These are phyloP conservation scores for Naganishia vaughanmartiniae DNA, from an alignment of 768 basidiomycete species.

Conservation along the genomic window DNA sequence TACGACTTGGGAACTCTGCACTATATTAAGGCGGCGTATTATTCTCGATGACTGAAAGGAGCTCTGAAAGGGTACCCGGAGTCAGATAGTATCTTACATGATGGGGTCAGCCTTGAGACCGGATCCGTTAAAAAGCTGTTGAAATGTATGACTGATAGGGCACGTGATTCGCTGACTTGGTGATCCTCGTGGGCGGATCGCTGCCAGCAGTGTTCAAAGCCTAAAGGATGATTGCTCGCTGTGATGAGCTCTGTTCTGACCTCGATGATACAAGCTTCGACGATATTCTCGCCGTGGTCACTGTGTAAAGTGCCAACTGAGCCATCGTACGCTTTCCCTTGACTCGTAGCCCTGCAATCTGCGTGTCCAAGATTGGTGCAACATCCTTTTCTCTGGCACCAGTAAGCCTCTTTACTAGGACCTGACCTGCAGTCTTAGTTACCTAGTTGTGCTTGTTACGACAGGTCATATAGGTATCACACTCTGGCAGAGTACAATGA, in stretches of 20 bases:
- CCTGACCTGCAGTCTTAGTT: not conserved
- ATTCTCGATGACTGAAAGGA: not conserved
- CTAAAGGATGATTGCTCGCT: not conserved
- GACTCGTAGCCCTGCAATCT: not conserved
- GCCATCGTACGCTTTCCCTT: not conserved
- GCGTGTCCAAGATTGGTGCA: constrained; percentile 6
- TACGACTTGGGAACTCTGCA: not conserved
- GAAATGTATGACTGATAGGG: not conserved
- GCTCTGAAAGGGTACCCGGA: not conserved
- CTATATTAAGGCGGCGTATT: not conserved
- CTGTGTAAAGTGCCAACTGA: not conserved
- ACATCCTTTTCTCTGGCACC: constrained; percentile 1
- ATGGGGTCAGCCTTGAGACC: not conserved
- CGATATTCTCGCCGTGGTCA: not conserved
- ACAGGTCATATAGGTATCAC: not conserved
- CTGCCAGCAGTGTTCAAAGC: not conserved
- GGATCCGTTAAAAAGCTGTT: not conserved
- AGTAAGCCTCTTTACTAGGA: not conserved
- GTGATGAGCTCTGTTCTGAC: not conserved
- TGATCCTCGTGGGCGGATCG: not conserved
- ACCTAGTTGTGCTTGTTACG: not conserved
- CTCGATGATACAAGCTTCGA: not conserved
- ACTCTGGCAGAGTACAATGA: not conserved
- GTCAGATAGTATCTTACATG: not conserved
- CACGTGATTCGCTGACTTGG: not conserved